Evolutionary conservation across 495 filamentous ascomycete species (phyloP).

Genomic region (Thermothielavioides terrestris): DNA sequence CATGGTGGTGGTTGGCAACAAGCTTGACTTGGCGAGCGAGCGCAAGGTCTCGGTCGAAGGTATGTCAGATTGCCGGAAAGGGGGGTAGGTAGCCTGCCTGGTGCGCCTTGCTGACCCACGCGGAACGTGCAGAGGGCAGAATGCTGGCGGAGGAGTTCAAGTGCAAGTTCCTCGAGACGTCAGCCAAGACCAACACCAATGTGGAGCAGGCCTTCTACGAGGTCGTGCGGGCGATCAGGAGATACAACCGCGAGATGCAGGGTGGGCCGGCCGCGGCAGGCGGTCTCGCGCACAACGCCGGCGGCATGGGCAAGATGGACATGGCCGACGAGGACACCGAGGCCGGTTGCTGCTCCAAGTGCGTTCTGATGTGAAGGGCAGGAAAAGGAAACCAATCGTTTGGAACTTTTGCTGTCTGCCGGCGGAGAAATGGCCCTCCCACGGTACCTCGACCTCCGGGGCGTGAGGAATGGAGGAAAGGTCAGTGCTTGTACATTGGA

Average conservation of each 20-base stretch:
- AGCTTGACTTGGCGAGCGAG: conserved; percentile 93
- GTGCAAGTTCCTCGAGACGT: conserved; percentile 98
- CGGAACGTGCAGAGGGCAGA: conserved; percentile 63
- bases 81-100: neutral
- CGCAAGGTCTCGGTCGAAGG: conserved; percentile 85
- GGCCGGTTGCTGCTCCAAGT: conserved; percentile 77
- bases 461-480: neutral
- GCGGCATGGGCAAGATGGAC: conserved; percentile 64
- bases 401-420: neutral
- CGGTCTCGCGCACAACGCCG: conserved; percentile 52
- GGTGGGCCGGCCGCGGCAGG: conserved; percentile 64
- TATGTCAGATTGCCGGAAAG: conserved; percentile 33
- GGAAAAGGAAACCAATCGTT: neutral
- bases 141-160: conserved; percentile 75
- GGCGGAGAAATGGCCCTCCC: too few relatives aligned
- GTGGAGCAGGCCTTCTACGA: conserved; percentile 98
- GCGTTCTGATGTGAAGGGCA: conserved; percentile 78
- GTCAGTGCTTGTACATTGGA: neutral
- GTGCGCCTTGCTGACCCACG: neutral
- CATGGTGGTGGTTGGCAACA: conserved; percentile 99
- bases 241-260: conserved; percentile 96
- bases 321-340: conserved; percentile 61
- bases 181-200: conserved; percentile 94
- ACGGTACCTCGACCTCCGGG: too few relatives aligned
- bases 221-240: conserved; percentile 91